Evolutionary conservation across 2,329 filamentous ascomycete genomes (phyloP).

Genomic region (Stromatinia cepivora): DNA sequence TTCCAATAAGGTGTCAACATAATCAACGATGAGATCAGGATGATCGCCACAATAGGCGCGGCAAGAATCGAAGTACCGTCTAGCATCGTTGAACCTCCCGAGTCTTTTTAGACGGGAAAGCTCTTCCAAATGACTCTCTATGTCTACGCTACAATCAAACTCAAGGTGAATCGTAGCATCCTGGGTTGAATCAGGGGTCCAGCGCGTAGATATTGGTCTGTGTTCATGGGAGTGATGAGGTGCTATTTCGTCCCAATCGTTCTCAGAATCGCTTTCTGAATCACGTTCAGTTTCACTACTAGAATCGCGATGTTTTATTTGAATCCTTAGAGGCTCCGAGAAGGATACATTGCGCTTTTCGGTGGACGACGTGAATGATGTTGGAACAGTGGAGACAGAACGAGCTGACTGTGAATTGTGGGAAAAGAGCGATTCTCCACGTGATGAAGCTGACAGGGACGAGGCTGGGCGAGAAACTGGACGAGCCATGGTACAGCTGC

Average conservation of each 20-base stretch:
- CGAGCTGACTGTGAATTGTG: background rate
- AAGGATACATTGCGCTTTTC: background rate
- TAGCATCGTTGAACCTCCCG: background rate
- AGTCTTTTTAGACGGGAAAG: constrained; percentile 7
- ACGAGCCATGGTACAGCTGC: background rate
- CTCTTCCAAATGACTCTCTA: background rate
- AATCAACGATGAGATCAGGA: background rate
- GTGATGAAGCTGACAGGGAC: background rate
- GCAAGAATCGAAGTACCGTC: background rate
- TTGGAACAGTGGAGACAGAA: background rate
- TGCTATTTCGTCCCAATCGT: background rate
- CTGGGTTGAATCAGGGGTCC: background rate
- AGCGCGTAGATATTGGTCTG: background rate
- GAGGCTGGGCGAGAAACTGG: background rate
- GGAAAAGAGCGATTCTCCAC: background rate
- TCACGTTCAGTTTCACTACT: background rate
- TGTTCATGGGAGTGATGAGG: background rate
- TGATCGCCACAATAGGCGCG: background rate
- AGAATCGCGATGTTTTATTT: background rate
- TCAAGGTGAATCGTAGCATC: background rate
- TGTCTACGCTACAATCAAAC: background rate
- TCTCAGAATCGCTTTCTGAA: background rate
- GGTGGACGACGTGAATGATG: background rate
- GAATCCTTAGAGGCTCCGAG: background rate
- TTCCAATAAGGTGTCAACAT: background rate